Base-by-base conservation (phyloP, 495 filamentous ascomycete genomes). In the Arthonia radiata region DNA sequence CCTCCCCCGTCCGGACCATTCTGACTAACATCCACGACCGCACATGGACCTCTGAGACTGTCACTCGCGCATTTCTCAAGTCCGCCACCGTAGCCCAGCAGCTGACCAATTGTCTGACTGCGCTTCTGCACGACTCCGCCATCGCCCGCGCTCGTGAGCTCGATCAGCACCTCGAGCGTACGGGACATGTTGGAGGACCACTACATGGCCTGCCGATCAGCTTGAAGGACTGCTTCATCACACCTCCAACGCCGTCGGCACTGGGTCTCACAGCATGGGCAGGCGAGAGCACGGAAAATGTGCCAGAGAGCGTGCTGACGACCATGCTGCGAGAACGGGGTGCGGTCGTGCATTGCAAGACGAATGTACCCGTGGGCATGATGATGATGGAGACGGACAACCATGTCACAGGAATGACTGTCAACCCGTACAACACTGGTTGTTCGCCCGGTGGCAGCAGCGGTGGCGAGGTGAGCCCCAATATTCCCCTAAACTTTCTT, bases 311-410 rank as follows among this genome's bases (percentile, higher is more conserved):
- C 24, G 45, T 47, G 21, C 46, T 52, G 44, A 42, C 4, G 27
- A 26, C n/a, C 23, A n/a, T 33, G 38, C 48, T 76, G 4, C 50
- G 56, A n/a, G 43, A 43, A 16, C 44, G 62, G 2, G 69, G 69
- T 3, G 69, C 68, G 1, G 52, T 71, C 0, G 45, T 73, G 4
- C 71, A 61, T 40, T 67, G 64, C 47, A 75, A 75, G 49, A 70
- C 68, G 6, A 59, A 56, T 18, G 61, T 68, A 0, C 67, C 67
- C 0, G 51, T 52, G 15, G 62, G 62, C 0, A 50, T 73, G 19
- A 72, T 74, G 70, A 37, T 44, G 5, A 53, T 55, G 5, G 67
- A 67, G 44, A 72, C 53, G 4, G 45, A 50, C 32, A 67, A 67
- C 36, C 46, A 59, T 31, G 48, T 55, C 30, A 42, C 45, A 11